phyloP scores from a whole-genome alignment of 208 protist genomes.

The Leishmania arabica region DNA sequence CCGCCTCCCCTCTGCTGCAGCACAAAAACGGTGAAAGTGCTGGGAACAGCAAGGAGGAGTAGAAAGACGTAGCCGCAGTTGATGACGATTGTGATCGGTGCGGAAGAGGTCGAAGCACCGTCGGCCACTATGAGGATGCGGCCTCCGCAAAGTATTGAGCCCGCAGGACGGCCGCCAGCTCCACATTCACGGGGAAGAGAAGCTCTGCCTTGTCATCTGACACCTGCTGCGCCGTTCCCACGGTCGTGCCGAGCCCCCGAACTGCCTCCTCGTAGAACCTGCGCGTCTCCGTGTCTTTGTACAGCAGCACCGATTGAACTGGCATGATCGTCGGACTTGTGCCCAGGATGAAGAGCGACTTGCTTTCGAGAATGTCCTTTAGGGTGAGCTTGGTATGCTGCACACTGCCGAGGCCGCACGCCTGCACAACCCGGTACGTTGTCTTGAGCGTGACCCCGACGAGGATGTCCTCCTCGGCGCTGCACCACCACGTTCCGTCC shows the following conservation, averaged over 20 bases:
- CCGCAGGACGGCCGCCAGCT: constrained; percentile 11
- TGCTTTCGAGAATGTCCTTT: constrained; percentile 50
- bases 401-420: constrained; percentile 39
- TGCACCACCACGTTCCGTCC: constrained; percentile 57
- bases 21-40: background rate
- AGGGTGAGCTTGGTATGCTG: constrained; percentile 57
- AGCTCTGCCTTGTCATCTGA: constrained; percentile 9
- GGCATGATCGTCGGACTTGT: constrained; percentile 80
- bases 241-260: constrained; percentile 8
- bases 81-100: background rate
- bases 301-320: constrained; percentile 61
- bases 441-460: constrained; percentile 72
- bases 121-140: background rate
- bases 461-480: constrained; percentile 70
- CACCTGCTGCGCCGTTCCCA: constrained; percentile 4
- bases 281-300: constrained; percentile 46
- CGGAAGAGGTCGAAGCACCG: background rate
- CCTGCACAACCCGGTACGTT: constrained; percentile 31
- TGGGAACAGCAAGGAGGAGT: background rate
- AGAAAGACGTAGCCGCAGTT: background rate
- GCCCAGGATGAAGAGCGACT: constrained; percentile 67
- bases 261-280: constrained; percentile 37
- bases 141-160: constrained; percentile 29
- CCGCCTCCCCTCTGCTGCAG: background rate
- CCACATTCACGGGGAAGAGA: constrained; percentile 5